Evolutionary conservation across 495 filamentous ascomycete species (phyloP), one percentile per base, ranked within the genome.

Genomic region (Copromyces sp.): DNA sequence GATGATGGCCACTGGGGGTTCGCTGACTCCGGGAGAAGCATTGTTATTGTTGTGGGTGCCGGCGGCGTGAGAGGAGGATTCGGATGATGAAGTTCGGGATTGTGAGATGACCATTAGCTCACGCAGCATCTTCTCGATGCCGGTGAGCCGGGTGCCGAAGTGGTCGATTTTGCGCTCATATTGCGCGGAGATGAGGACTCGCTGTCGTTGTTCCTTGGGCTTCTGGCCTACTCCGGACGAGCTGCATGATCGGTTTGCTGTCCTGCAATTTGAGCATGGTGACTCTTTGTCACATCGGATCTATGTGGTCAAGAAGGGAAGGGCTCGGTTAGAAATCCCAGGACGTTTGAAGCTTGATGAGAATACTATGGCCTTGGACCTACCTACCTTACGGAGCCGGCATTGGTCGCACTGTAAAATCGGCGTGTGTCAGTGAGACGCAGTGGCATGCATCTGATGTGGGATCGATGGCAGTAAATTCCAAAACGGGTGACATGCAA

Each of bases 81-180:
- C 42, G 38, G n/a, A 37, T 61, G 20, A 68, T 37, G n/a, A 70
- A 70, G 37, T 69, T 40, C 61, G 38, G 69, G 69, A 29, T 65
- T 72, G 40, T 78, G 71, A 24, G 77, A 81, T 61, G 65, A 80
- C 69, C 35, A 81, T 75, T 69, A 86, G 71, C 44, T 80, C 81
- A 32, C 81, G 82, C 2, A 91, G 82, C 71, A 87, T 81, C 29
- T 80, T 73, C 75, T 86, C 90, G 70, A 92, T 91, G 45, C 83
- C 82, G 3, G 82, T 85, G 8, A 92, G 84, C 5, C 89, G 88
- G 59, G 87, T 82, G 74, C 90, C 89, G 69, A 92, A 90, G 39
- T 85, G 78, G 75, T 91, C 90, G 68, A 92, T 90, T 79, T 92
- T 92, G 73, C 83, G 85, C 79, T 92, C 90, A 78, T 92, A 92